Conservation (phyloP, 495 filamentous ascomycete genomes). For the Neurospora cerealis region DNA sequence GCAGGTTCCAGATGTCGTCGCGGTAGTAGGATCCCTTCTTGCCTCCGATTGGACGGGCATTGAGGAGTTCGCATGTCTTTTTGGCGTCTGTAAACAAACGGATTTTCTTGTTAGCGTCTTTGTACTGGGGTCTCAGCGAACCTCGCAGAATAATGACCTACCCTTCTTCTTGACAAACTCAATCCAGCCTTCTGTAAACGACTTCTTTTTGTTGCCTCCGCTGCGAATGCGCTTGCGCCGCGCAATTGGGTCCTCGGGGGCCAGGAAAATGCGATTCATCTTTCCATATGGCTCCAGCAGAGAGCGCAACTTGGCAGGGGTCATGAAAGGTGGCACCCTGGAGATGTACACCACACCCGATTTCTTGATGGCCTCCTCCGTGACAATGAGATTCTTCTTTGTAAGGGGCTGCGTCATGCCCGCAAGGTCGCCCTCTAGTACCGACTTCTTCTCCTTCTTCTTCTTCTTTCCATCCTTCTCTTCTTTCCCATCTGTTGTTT, state of each 20-base stretch:
- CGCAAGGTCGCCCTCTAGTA: slow-evolving; percentile 28
- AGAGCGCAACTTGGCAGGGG: slow-evolving; percentile 67
- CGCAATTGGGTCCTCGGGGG: slow-evolving; percentile 61
- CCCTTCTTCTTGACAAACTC: slow-evolving; percentile 52
- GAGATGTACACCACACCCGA: slow-evolving; percentile 85
- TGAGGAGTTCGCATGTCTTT: slow-evolving; percentile 71
- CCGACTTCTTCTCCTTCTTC: slow-evolving; percentile 13
- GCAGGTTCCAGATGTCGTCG: slow-evolving; percentile 78
- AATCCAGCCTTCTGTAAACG: slow-evolving; percentile 88
- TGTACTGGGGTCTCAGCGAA: background rate
- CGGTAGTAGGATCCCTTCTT: slow-evolving; percentile 83
- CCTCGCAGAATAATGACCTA: background rate
- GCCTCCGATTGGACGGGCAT: slow-evolving; percentile 72
- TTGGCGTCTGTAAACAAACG: slow-evolving; percentile 50
- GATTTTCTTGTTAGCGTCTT: slow-evolving; percentile 38
- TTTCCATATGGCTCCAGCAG: slow-evolving; percentile 69
- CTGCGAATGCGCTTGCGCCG: slow-evolving; percentile 48
- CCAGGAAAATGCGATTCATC: slow-evolving; percentile 78
- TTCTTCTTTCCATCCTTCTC: slow-evolving; percentile 4
- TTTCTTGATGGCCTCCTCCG: slow-evolving; percentile 46
- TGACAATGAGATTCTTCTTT: slow-evolving; percentile 50
- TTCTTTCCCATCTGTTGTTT: slow-evolving; percentile 15
- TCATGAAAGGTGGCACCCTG: slow-evolving; percentile 89
- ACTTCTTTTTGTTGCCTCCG: slow-evolving; percentile 82
- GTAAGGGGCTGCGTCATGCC: slow-evolving; percentile 39